phyloP scores from a whole-genome alignment of 768 basidiomycete genomes.

The Collybia nuda region DNA sequence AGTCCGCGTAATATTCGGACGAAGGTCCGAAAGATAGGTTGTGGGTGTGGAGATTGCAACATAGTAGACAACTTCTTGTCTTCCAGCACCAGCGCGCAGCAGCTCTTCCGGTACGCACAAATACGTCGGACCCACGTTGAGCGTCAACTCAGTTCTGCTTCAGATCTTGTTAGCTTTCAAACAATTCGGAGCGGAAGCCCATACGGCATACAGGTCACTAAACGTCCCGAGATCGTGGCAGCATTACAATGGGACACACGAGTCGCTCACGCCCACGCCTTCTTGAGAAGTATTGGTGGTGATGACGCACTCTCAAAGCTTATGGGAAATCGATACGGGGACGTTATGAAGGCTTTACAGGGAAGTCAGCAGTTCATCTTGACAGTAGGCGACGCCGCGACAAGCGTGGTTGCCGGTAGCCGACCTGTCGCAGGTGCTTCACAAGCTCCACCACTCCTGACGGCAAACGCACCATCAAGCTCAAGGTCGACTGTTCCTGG shows the following conservation, averaged over 20 bases:
- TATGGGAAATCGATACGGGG: slow-evolving; percentile 29
- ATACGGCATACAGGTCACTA: slow-evolving; percentile 26
- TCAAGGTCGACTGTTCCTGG: slow-evolving; percentile 5
- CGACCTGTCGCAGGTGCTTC: slow-evolving; percentile 9
- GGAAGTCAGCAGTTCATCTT: slow-evolving; percentile 19
- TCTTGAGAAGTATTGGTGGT: slow-evolving; percentile 25
- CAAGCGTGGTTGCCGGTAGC: background rate
- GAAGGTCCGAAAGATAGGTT: slow-evolving; percentile 27
- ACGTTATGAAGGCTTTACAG: slow-evolving; percentile 25
- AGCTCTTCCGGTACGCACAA: slow-evolving; percentile 18
- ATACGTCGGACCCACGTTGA: slow-evolving; percentile 23
- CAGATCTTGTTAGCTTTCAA: slow-evolving; percentile 21
- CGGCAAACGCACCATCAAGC: slow-evolving; percentile 11
- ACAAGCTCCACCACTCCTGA: background rate
- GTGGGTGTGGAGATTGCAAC: slow-evolving; percentile 29
- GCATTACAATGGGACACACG: slow-evolving; percentile 20
- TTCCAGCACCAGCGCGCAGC: slow-evolving; percentile 7
- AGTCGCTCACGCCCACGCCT: slow-evolving; percentile 19
- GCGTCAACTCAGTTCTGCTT: slow-evolving; percentile 12
- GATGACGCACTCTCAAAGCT: slow-evolving; percentile 23
- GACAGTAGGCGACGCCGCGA: background rate
- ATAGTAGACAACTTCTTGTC: slow-evolving; percentile 25
- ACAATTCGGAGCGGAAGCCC: slow-evolving; percentile 24
- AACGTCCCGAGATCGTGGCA: slow-evolving; percentile 19
- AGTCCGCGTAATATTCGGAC: slow-evolving; percentile 10